Evolutionary conservation across 1,284 basidiomycete genomes (phyloP), one percentile per base, ranked within the genome.

Genomic region (Ceratobasidium sp.): DNA sequence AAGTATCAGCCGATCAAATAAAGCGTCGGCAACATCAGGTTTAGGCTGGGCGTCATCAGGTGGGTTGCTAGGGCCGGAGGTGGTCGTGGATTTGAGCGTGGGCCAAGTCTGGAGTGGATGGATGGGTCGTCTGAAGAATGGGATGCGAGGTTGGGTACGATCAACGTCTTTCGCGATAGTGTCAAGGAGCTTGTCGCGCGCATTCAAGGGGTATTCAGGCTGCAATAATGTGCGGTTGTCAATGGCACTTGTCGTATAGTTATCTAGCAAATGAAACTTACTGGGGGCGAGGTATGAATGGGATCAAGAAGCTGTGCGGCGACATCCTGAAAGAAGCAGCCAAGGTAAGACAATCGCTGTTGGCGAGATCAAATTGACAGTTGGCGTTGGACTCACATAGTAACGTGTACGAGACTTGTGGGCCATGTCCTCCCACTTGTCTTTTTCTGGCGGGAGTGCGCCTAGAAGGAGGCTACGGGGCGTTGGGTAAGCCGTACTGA

Each of bases 121-220:
- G 69, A 77, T 57, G 32, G 54, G 78, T 9, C 44, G 67, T 34
- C 80, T 78, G 74, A 84, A 81, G 66, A 83, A 82, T 7, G 82
- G 76, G 11, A 82, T 70, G n/a, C 69, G 81, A 71, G 78, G 59
- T 34, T 83, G 81, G 25, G 81, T 80, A 17, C 81, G 80, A 51
- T 81, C 79, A n/a, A 83, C 77, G 70, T 84, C 83, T 54, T 81
- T 82, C 9, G 81, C 76, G n/a, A 84, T 82, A 19, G 77, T 79
- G 22, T 77, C 70, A 4, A 84, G 78, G 1, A 84, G 80, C 3
- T 78, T 77, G 69, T 84, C 83, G 32, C 77, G 62, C 0, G 80
- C 49, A 11, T 77, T 78, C 1, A 80, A 77, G 0, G 82, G 81
- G 46, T 81, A 77, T 19, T 80, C 69, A 15, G 82, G 81, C 62